A percentile compares a stretch with the other conserved stretches of the same genome.
phyloP scores from a whole-genome alignment of 169 alveolate genomes.

The Plasmodium adleri region DNA sequence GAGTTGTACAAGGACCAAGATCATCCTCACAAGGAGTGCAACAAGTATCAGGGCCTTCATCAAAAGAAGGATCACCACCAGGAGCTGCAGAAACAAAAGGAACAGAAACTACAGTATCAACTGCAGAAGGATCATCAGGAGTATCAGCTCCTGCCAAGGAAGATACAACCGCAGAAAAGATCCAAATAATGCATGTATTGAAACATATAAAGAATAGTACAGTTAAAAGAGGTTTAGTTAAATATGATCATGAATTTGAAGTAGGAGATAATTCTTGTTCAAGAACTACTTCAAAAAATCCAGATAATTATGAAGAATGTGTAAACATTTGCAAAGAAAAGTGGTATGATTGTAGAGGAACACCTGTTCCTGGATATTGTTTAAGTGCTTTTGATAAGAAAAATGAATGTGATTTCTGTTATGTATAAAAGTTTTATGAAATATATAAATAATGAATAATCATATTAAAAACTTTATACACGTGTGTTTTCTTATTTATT shows the following conservation, averaged over 20 bases:
- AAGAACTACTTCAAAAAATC: slow-evolving; percentile 18
- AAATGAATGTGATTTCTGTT: slow-evolving; percentile 31
- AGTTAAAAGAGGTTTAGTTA: slow-evolving; percentile 33
- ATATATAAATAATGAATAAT: not conserved
- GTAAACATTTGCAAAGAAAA: slow-evolving; percentile 24
- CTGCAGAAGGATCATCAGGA: not conserved
- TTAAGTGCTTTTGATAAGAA: not conserved
- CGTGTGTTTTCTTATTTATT: too few species aligned
- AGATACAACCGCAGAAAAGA: not conserved
- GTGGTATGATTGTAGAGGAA: slow-evolving; percentile 18
- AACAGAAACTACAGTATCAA: too few species aligned
- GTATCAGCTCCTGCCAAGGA: too few species aligned
- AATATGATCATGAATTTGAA: slow-evolving; percentile 21
- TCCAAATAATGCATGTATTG: slow-evolving; percentile 17
- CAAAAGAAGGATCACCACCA: not conserved
- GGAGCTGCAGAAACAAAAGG: not conserved
- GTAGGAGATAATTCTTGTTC: slow-evolving; percentile 18
- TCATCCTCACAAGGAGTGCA: too few species aligned
- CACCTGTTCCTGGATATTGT: slow-evolving; percentile 36
- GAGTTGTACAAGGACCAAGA: too few species aligned
- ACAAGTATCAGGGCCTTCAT: too few species aligned
- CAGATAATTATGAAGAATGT: slow-evolving; percentile 17
- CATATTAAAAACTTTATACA: too few species aligned
- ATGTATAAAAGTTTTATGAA: slow-evolving; percentile 11
- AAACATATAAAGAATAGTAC: slow-evolving; percentile 26